These are phyloP conservation scores for Dryas integrifolia DNA, from an alignment of 331 rosid genomes.

Conservation along the genomic window DNA sequence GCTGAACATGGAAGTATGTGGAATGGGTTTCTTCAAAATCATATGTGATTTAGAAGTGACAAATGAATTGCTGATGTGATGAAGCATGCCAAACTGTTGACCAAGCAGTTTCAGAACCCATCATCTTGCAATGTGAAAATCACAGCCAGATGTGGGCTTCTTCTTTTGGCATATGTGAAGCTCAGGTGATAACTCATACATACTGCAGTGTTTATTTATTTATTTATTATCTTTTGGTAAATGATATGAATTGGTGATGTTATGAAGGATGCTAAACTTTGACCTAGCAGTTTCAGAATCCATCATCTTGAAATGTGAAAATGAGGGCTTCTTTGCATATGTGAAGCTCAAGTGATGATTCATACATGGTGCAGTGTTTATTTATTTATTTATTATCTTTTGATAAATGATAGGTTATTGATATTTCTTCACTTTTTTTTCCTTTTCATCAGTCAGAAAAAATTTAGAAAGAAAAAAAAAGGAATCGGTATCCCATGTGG, in stretches of 20 bases:
- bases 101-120: neutral
- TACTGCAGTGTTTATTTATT: neutral
- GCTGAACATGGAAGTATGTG: neutral
- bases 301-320: neutral
- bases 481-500: neutral
- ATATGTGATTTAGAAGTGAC: neutral
- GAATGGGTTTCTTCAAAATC: neutral
- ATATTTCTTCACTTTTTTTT: neutral
- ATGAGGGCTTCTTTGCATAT: slow-evolving; percentile 7
- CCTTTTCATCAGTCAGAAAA: neutral
- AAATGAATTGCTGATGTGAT: neutral
- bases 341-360: neutral
- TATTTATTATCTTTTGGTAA: neutral
- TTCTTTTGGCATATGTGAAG: slow-evolving; percentile 7
- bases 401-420: neutral
- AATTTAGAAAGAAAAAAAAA: neutral
- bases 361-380: neutral
- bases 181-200: neutral
- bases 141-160: neutral
- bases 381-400: neutral
- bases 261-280: neutral
- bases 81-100: neutral
- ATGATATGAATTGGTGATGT: neutral
- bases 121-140: slow-evolving; percentile 2
- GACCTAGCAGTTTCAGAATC: slow-evolving; percentile 1